These are phyloP conservation scores for Aureobasidium sp. DNA, from an alignment of 2,329 filamentous ascomycete genomes.

Conservation along the genomic window DNA sequence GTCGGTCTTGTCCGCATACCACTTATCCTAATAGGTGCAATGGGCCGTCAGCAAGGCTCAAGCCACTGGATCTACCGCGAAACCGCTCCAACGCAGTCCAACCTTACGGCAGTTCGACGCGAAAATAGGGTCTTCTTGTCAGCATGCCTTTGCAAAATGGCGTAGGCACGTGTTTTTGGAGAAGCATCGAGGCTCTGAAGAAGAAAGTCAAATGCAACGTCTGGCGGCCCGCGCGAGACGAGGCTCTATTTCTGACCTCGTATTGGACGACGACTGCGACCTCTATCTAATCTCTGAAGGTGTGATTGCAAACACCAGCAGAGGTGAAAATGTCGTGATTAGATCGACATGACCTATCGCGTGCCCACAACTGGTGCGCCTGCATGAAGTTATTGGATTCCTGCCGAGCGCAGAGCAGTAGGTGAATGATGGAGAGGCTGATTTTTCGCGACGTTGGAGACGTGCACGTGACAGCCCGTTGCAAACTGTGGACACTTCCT, in stretches of 20 bases:
- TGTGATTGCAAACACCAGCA: too few species aligned
- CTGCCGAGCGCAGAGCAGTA: background rate
- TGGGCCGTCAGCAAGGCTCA: background rate
- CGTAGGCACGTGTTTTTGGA: background rate
- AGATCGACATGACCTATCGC: background rate
- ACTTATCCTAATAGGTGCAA: background rate
- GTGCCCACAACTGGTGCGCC: background rate
- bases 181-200: background rate
- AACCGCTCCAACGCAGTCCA: background rate
- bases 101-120: background rate
- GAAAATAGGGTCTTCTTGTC: background rate
- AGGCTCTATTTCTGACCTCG: background rate
- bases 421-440: background rate
- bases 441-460: background rate
- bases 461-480: too few species aligned
- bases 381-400: background rate
- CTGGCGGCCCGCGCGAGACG: background rate
- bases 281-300: background rate
- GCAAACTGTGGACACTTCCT: background rate
- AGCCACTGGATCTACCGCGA: background rate
- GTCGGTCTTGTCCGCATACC: constrained; percentile 2
- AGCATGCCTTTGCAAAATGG: background rate
- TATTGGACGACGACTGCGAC: background rate
- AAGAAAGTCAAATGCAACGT: constrained; percentile 2
- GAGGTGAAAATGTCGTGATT: background rate